Evolutionary conservation across 257 asterid species (phyloP).

Genomic region (Plantago major): DNA sequence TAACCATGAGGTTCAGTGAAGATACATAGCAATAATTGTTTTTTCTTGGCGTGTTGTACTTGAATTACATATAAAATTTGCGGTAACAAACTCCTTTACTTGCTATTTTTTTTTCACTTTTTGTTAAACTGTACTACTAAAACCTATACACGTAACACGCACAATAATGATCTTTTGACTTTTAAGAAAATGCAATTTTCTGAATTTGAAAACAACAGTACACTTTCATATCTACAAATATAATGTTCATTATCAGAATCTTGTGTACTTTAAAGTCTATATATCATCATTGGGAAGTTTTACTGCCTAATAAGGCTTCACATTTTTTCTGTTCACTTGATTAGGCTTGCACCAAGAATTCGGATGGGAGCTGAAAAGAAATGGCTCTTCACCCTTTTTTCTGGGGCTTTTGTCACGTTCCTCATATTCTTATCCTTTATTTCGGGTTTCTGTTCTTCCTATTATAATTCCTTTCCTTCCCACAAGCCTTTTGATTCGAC

Average conservation of each 20-base stretch:
- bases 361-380: constrained; percentile 83
- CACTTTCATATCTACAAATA: not conserved
- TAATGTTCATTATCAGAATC: not conserved
- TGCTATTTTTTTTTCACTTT: too few species aligned
- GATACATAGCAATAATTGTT: too few species aligned
- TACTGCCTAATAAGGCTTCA: not conserved
- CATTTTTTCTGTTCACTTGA: constrained; percentile 19
- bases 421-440: constrained; percentile 70
- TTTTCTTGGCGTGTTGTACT: too few species aligned
- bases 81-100: too few species aligned
- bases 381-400: constrained; percentile 90
- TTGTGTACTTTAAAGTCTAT: too few species aligned
- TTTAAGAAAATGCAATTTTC: not conserved
- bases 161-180: not conserved
- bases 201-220: not conserved
- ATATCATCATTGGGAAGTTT: not conserved
- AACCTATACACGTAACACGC: too few species aligned
- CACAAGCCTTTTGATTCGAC: constrained; percentile 52
- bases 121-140: too few species aligned
- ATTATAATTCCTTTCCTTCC: constrained; percentile 57
- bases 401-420: constrained; percentile 74
- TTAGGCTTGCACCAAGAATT: constrained; percentile 17
- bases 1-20: too few species aligned
- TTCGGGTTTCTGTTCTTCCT: constrained; percentile 74
- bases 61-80: too few species aligned